Conservation (phyloP, 768 basidiomycete genomes). For the Mycena alexandri region DNA sequence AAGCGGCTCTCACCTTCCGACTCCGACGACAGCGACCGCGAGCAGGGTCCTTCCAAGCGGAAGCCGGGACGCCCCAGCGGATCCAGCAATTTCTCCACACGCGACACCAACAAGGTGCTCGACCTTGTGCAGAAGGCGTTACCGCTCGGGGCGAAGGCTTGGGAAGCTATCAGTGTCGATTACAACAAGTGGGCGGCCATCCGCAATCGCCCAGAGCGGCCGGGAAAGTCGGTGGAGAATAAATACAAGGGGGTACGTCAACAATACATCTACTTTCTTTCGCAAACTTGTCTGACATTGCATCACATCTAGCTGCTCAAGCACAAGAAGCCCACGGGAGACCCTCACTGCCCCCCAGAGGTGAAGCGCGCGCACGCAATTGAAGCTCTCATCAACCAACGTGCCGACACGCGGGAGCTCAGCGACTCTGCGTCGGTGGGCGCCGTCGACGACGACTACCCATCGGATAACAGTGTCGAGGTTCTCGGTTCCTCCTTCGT, state of each 20-base stretch:
- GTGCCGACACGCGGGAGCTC: no score
- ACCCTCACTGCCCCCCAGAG: not conserved
- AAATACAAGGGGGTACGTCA: not conserved
- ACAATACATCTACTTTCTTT: not conserved
- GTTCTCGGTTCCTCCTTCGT: not conserved
- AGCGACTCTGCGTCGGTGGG: no score
- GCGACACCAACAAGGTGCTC: not conserved
- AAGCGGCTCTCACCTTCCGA: not conserved
- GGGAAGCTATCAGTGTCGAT: not conserved
- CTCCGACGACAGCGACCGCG: not conserved
- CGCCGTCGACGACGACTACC: not conserved
- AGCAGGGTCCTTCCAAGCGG: no score
- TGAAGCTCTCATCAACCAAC: no score
- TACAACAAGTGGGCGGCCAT: not conserved
- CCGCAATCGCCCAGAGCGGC: not conserved
- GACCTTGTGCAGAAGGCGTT: not conserved
- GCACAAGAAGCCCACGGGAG: slow-evolving; percentile 1
- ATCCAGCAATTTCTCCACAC: not conserved
- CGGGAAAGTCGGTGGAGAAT: not conserved
- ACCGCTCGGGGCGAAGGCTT: not conserved
- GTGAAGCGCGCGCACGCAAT: not conserved
- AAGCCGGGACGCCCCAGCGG: not conserved
- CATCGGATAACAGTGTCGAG: not conserved
- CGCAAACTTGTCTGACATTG: no score
- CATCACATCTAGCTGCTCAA: not conserved